Evolutionary conservation across 352 stramenopile species (phyloP).

Genomic region (Paralagenidium karlingii): DNA sequence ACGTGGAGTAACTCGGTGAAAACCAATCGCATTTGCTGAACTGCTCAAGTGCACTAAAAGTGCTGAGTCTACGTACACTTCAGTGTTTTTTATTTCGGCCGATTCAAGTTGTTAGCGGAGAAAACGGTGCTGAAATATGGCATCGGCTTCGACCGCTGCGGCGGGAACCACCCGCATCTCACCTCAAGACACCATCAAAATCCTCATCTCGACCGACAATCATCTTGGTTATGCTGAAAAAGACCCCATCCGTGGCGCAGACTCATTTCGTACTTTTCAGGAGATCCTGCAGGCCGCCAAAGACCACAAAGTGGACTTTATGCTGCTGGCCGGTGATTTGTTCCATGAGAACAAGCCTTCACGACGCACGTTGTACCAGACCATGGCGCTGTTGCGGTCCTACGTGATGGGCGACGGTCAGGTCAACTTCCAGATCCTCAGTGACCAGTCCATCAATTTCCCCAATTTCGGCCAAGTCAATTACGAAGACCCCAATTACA

Average conservation of each 20-base stretch:
- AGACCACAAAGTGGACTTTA: constrained; percentile 74
- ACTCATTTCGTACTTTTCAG: constrained; percentile 86
- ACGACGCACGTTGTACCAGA: constrained; percentile 91
- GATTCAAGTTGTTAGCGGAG: not conserved
- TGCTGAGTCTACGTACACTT: not conserved
- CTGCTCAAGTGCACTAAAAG: too few species aligned
- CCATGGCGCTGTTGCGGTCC: constrained; percentile 92
- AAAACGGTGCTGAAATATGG: not conserved
- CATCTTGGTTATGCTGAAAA: constrained; percentile 96
- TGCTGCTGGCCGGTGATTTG: constrained; percentile 95
- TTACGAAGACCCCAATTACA: constrained; percentile 94
- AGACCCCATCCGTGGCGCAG: constrained; percentile 89
- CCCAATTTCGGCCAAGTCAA: constrained; percentile 89
- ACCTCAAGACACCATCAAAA: too few species aligned
- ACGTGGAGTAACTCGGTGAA: too few species aligned
- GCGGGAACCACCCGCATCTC: too few species aligned
- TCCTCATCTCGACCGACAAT: constrained; percentile 98
- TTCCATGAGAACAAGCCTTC: constrained; percentile 99
- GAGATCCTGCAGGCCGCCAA: constrained; percentile 75
- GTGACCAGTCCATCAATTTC: constrained; percentile 86
- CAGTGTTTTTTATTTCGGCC: not conserved
- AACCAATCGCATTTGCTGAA: too few species aligned
- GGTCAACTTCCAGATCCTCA: constrained; percentile 83
- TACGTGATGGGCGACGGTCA: constrained; percentile 90
- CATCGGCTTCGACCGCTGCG: constrained; percentile 1